Base-by-base conservation (phyloP, 2,329 filamentous ascomycete species). In the Teratosphaeria epicoccoides region DNA sequence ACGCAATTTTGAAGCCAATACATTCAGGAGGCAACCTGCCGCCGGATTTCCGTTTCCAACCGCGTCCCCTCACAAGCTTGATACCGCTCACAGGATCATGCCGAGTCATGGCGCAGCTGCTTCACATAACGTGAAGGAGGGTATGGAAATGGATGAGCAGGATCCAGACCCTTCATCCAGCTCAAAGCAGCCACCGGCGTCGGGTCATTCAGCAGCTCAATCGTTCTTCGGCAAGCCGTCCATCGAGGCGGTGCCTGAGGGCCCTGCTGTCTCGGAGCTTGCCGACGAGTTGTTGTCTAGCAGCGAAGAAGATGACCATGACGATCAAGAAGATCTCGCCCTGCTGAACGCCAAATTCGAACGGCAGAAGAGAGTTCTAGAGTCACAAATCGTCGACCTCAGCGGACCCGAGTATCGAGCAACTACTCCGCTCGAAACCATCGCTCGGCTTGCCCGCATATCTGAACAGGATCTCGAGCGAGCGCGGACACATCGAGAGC, bases 331-430 rank as follows among this genome's bases (percentile, higher is more conserved):
- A 55, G 72, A 74, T 70, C 72, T 53, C 49, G 71, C 71, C 7
- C 67, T 73, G 26, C 69, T 70, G 20, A 71, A 75, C 59, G 70
- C 69, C 4, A 74, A 72, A 47, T 75, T 73, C 54, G 71, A 73
- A 43, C 64, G 69, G 9, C 68, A 73, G 52, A 73, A 73, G 56
- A 63, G 72, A 11, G 63, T 66, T 47, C 63, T 76, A 5, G 70
- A 72, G 55, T 63, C 70, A 3, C 69, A 71, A 53, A 66, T 70
- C 49, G 63, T 71, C 22, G 72, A 76, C 51, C 56, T 76, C 6
- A 72, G 68, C 55, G 63, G 62, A 12, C 55, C 61, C n/a, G 60
- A 70, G 43, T 66, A 73, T 46, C 70, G 73, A 47, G 71, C 70
- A 43, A 71, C 64, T 1, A 70, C 67, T 2, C 71, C 71, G 4